Evolutionary conservation across 2,329 filamentous ascomycete genomes (phyloP).

Genomic region (Xylariaceae sp.): DNA sequence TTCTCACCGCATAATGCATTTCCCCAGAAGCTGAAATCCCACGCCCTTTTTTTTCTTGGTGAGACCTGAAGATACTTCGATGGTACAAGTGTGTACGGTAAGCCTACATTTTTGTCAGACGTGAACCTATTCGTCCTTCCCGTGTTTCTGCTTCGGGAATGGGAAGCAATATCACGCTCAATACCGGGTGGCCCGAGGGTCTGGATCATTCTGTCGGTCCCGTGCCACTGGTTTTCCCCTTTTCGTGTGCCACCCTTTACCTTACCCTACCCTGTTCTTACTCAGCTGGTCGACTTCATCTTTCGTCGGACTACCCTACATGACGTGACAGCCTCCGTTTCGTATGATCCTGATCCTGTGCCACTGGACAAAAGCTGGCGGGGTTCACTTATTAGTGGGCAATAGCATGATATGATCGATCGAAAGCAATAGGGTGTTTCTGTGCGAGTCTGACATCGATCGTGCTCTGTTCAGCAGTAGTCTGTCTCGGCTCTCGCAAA

Average conservation of each 20-base stretch:
- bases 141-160: constrained; percentile 10
- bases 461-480: constrained; percentile 2
- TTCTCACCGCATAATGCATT: constrained; percentile 24
- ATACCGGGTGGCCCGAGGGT: constrained; percentile 17
- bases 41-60: constrained; percentile 7
- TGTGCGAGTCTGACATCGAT: constrained; percentile 7
- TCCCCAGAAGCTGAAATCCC: constrained; percentile 2
- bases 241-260: constrained; percentile 12
- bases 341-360: background rate
- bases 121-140: constrained; percentile 1
- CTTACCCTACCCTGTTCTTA: constrained; percentile 7
- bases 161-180: background rate
- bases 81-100: constrained; percentile 21
- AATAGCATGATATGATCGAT: constrained; percentile 1
- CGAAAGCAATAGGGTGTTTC: background rate
- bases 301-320: background rate
- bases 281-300: constrained; percentile 6
- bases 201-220: constrained; percentile 26
- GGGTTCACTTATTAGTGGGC: background rate
- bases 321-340: constrained; percentile 8
- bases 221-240: constrained; percentile 23
- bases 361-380: constrained; percentile 9
- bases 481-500: constrained; percentile 26
- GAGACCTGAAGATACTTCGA: constrained; percentile 6
- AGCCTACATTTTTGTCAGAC: background rate